phyloP scores from a whole-genome alignment of 169 alveolate genomes.

The Plasmodium cynomolgi region DNA sequence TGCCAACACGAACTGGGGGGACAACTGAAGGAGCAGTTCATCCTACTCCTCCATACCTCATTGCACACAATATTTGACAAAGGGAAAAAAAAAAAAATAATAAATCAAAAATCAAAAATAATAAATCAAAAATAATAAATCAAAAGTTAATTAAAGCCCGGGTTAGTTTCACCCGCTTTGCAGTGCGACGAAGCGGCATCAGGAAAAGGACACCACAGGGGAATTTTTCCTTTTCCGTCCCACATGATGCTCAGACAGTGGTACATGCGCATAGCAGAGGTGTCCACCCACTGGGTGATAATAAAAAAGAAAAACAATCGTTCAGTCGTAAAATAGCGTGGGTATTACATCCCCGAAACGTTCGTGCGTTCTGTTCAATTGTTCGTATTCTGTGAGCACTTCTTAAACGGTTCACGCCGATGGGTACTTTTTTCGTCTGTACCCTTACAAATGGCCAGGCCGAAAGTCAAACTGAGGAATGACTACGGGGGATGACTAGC shows the following conservation, averaged over 20 bases:
- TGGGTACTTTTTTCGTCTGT: not conserved
- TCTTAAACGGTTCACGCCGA: not conserved
- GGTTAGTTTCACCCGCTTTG: not conserved
- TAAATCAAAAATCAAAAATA: too few relatives aligned
- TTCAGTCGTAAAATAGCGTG: not conserved
- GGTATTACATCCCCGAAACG: not conserved
- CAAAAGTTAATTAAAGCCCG: not conserved
- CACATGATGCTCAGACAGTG: not conserved
- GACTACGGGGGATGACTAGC: not conserved
- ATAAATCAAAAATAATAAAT: too few relatives aligned
- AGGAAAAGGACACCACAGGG: not conserved
- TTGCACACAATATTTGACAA: not conserved
- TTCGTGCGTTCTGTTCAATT: not conserved
- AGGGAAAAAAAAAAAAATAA: not conserved
- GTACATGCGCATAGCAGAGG: not conserved
- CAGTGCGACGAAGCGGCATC: not conserved
- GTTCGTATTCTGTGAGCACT: not conserved
- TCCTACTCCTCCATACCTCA: not conserved
- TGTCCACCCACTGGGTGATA: not conserved
- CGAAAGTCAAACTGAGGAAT: not conserved
- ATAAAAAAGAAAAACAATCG: not conserved
- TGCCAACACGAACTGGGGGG: not conserved
- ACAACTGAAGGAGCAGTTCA: not conserved
- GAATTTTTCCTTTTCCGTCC: not conserved
- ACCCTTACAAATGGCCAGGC: not conserved